These are phyloP conservation scores for Penicillium vulpinum DNA, from an alignment of 2,329 filamentous ascomycete species.

Conservation along the genomic window DNA sequence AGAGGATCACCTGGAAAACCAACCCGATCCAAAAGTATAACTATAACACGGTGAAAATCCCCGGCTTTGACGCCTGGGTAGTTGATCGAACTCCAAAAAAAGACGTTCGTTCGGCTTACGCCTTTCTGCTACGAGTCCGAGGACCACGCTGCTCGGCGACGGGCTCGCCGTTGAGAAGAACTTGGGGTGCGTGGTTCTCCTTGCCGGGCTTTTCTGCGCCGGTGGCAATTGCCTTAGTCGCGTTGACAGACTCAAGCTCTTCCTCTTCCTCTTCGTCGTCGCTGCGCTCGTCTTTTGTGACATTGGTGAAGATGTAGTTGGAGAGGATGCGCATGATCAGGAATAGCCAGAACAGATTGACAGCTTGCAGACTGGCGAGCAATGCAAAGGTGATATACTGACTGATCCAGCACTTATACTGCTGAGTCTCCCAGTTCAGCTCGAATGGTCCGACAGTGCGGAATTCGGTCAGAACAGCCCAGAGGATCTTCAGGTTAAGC, in stretches of 20 bases:
- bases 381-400: constrained; percentile 49
- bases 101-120: constrained; percentile 1
- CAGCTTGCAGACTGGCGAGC: constrained; percentile 47
- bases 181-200: constrained; percentile 36
- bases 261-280: constrained; percentile 49
- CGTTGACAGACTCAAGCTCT: constrained; percentile 24
- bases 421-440: constrained; percentile 51
- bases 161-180: constrained; percentile 43
- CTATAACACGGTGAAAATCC: constrained; percentile 4
- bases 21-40: constrained; percentile 6
- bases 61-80: not conserved
- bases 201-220: constrained; percentile 28
- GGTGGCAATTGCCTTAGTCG: constrained; percentile 30
- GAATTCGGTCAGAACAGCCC: constrained; percentile 50
- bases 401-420: constrained; percentile 52
- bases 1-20: constrained; percentile 1
- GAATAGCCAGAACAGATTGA: constrained; percentile 51
- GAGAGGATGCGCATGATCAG: constrained; percentile 47
- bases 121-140: constrained; percentile 30
- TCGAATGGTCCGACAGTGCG: constrained; percentile 49
- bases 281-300: constrained; percentile 46
- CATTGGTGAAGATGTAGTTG: constrained; percentile 44
- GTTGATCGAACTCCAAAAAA: not conserved
- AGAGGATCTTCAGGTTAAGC: constrained; percentile 50
- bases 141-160: constrained; percentile 27